These are phyloP conservation scores for Penicillium digitatum DNA, from an alignment of 2,329 filamentous ascomycete species.

Conservation along the genomic window DNA sequence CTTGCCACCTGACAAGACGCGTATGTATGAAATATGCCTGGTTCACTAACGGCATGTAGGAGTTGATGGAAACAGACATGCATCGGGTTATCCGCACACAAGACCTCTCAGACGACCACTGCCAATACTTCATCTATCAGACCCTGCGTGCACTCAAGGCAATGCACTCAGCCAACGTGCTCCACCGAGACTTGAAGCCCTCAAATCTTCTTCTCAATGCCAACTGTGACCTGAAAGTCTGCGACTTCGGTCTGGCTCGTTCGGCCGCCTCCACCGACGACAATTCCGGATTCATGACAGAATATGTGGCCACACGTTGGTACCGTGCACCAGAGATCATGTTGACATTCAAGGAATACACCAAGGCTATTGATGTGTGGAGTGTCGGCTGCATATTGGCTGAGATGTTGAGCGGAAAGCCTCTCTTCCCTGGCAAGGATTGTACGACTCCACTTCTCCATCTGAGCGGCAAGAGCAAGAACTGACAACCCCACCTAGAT, in stretches of 20 bases:
- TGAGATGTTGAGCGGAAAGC: slow-evolving; percentile 98
- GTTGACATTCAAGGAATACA: slow-evolving; percentile 99
- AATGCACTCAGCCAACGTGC: slow-evolving; percentile 98
- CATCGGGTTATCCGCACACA: slow-evolving; percentile 97
- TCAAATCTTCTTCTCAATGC: slow-evolving; percentile 96
- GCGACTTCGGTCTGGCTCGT: slow-evolving; percentile 93
- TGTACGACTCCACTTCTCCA: slow-evolving; percentile 55
- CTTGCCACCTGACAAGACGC: not conserved
- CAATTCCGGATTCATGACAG: slow-evolving; percentile 99
- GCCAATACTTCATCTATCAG: slow-evolving; percentile 99
- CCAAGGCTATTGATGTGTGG: slow-evolving; percentile 99
- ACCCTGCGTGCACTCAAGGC: slow-evolving; percentile 95
- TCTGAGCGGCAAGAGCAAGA: not conserved
- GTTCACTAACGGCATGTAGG: slow-evolving; percentile 48
- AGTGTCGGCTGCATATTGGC: slow-evolving; percentile 96
- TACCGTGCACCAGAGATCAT: slow-evolving; percentile 99
- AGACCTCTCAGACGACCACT: slow-evolving; percentile 97
- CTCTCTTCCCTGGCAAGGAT: slow-evolving; percentile 95
- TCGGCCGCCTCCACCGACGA: slow-evolving; percentile 96
- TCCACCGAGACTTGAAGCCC: slow-evolving; percentile 95
- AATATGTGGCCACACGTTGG: slow-evolving; percentile 99
- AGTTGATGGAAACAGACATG: slow-evolving; percentile 99
- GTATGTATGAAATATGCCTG: not conserved
- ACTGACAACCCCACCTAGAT: slow-evolving; percentile 51
- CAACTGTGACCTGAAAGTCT: slow-evolving; percentile 98